A percentile compares a stretch with the other conserved stretches of the same genome.
These are phyloP conservation scores for Thielaviopsis populi DNA, from an alignment of 2,329 filamentous ascomycete species.

Conservation along the genomic window DNA sequence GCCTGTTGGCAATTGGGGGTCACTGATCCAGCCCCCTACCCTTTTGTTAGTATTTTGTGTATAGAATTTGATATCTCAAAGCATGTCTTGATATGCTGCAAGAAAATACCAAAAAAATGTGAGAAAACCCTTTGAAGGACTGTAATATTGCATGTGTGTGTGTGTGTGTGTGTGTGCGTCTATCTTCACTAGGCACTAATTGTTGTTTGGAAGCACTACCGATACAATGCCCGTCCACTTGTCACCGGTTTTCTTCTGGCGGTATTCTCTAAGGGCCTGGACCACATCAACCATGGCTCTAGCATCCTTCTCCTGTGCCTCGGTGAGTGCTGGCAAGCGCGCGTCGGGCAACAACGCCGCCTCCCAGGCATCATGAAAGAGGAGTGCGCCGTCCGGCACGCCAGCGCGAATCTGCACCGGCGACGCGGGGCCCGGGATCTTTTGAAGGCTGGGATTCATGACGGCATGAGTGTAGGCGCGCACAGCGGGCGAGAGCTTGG, in stretches of 20 bases:
- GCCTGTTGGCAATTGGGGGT: slow-evolving; percentile 15
- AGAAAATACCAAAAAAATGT: slow-evolving; percentile 11
- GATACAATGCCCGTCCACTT: slow-evolving; percentile 9
- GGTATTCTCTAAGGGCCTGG: not conserved
- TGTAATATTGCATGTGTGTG: not conserved
- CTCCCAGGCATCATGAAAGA: slow-evolving; percentile 40
- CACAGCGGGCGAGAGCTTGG: slow-evolving; percentile 11
- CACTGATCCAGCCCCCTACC: slow-evolving; percentile 13
- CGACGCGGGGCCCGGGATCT: slow-evolving; percentile 32
- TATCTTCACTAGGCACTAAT: not conserved
- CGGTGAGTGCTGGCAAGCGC: not conserved
- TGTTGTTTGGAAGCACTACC: not conserved
- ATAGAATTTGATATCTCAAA: slow-evolving; percentile 13
- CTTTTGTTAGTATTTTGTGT: slow-evolving; percentile 13
- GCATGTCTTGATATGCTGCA: slow-evolving; percentile 8
- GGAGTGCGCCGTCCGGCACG: slow-evolving; percentile 29
- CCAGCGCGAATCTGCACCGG: slow-evolving; percentile 37
- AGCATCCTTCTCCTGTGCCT: slow-evolving; percentile 5
- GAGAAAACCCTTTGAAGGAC: not conserved
- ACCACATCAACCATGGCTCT: slow-evolving; percentile 8
- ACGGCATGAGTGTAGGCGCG: slow-evolving; percentile 24
- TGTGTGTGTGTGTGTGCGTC: not conserved
- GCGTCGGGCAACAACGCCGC: slow-evolving; percentile 28
- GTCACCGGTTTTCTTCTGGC: not conserved
- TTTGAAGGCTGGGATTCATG: slow-evolving; percentile 22